These are phyloP conservation scores for Hyphodiscus sp. DNA, from an alignment of 2,329 filamentous ascomycete genomes.

Conservation along the genomic window DNA sequence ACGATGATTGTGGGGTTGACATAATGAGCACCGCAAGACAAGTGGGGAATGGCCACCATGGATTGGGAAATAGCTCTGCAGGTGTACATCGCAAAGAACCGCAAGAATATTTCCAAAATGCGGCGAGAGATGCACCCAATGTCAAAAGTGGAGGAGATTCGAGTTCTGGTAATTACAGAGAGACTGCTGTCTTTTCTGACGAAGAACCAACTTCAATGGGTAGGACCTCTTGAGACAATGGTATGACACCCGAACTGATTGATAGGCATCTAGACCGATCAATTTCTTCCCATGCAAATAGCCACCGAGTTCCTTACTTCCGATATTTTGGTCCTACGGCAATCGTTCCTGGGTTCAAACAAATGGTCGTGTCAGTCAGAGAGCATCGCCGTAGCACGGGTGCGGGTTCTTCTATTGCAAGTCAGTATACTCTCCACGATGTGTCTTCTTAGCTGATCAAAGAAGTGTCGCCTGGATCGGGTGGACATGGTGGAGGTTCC, in stretches of 20 bases:
- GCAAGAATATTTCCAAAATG: slow-evolving; percentile 5
- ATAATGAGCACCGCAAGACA: slow-evolving; percentile 5
- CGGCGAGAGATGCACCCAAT: slow-evolving; percentile 1
- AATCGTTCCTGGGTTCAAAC: slow-evolving; percentile 86
- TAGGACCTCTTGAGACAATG: slow-evolving; percentile 5
- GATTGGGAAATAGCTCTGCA: not conserved
- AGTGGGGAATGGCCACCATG: slow-evolving; percentile 1
- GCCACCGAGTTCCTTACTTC: slow-evolving; percentile 76
- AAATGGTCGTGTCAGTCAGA: slow-evolving; percentile 77
- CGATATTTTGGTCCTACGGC: slow-evolving; percentile 86
- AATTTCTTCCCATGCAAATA: slow-evolving; percentile 40
- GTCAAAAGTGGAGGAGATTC: not conserved
- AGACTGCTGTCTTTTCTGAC: slow-evolving; percentile 20
- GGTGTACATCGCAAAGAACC: slow-evolving; percentile 1
- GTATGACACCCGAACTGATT: not conserved
- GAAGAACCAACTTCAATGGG: slow-evolving; percentile 29
- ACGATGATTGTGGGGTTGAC: slow-evolving; percentile 29
- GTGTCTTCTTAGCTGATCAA: slow-evolving; percentile 2
- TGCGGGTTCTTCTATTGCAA: slow-evolving; percentile 20
- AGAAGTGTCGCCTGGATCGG: slow-evolving; percentile 24
- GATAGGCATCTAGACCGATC: slow-evolving; percentile 9
- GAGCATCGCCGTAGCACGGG: slow-evolving; percentile 53
- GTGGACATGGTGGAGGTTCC: slow-evolving; percentile 15
- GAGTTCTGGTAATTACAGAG: slow-evolving; percentile 14
- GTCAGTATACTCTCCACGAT: slow-evolving; percentile 6